Percentiles rank a stretch among this genome's conserved stretches.
Evolutionary conservation across 2,329 filamentous ascomycete genomes (phyloP).

Genomic region (Hymenoscyphus fraxineus): DNA sequence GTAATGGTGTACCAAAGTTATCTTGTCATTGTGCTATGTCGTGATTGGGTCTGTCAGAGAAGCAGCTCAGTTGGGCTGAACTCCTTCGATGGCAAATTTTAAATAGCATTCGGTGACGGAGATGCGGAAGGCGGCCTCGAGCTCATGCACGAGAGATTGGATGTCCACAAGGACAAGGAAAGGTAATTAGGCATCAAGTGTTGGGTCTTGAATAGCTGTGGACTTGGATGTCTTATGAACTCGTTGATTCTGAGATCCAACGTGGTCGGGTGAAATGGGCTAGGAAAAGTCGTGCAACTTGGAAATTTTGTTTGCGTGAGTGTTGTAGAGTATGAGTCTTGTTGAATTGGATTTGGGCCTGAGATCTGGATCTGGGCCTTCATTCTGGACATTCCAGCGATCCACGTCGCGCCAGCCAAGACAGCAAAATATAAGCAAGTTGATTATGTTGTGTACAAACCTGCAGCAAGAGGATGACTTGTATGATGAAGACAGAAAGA

Average conservation of each 20-base stretch:
- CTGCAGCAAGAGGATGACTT: neutral
- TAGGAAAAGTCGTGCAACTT: neutral
- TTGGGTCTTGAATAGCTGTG: neutral
- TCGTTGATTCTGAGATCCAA: neutral
- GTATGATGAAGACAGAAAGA: neutral
- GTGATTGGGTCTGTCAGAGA: too few relatives aligned
- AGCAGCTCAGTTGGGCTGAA: too few relatives aligned
- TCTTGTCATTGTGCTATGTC: too few relatives aligned
- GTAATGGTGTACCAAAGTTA: too few relatives aligned
- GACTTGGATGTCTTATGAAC: neutral
- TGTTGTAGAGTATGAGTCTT: neutral
- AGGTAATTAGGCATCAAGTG: neutral
- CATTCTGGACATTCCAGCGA: neutral
- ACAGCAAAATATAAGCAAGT: neutral
- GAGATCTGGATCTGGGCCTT: neutral
- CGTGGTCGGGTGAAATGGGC: neutral
- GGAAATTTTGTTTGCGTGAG: neutral
- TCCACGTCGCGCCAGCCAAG: conserved; percentile 6
- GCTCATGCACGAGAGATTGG: neutral
- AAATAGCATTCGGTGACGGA: neutral
- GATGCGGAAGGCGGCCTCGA: neutral
- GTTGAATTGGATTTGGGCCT: conserved; percentile 7
- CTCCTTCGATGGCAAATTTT: too few relatives aligned
- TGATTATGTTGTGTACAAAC: neutral
- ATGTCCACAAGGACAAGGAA: neutral